A percentile compares a stretch with the other conserved stretches of the same genome.
phyloP scores from a whole-genome alignment of 306 rosid genomes.

The Neltuma alba region DNA sequence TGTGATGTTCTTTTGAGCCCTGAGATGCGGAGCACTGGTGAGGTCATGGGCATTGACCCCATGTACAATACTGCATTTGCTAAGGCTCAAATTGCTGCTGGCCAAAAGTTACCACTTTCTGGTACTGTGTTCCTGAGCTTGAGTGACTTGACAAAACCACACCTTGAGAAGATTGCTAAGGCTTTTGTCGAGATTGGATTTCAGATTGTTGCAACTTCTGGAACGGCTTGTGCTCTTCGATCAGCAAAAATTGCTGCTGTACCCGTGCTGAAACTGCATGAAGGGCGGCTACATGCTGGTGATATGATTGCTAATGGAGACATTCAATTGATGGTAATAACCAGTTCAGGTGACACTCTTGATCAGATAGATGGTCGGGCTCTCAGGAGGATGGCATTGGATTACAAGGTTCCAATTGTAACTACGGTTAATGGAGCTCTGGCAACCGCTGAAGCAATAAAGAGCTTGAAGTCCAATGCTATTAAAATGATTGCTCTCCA shows the following conservation, averaged over 20 bases:
- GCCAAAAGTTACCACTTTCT: constrained; percentile 80
- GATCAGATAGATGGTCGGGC: constrained; percentile 93
- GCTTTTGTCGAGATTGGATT: constrained; percentile 70
- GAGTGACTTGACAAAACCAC: constrained; percentile 83
- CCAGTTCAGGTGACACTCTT: constrained; percentile 88
- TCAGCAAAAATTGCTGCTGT: constrained; percentile 65
- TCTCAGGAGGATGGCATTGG: constrained; percentile 85
- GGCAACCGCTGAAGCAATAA: constrained; percentile 95
- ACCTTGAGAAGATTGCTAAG: constrained; percentile 82
- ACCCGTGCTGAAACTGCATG: constrained; percentile 85
- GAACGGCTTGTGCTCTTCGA: constrained; percentile 78
- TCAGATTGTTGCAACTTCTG: constrained; percentile 83
- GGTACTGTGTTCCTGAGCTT: constrained; percentile 91
- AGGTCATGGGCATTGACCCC: constrained; percentile 96
- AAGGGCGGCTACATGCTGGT: constrained; percentile 96
- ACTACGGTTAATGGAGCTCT: constrained; percentile 92
- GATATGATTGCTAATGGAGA: constrained; percentile 93
- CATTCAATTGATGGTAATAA: constrained; percentile 94
- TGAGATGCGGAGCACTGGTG: constrained; percentile 99
- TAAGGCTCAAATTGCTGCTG: constrained; percentile 95
- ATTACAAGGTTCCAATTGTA: constrained; percentile 88
- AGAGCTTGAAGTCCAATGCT: constrained; percentile 67
- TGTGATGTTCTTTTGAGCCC: constrained; percentile 91
- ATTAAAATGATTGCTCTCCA: constrained; percentile 93
- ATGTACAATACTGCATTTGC: constrained; percentile 85